phyloP scores from a whole-genome alignment of 2,329 filamentous ascomycete genomes.

The Pestalotiopsis sp. region DNA sequence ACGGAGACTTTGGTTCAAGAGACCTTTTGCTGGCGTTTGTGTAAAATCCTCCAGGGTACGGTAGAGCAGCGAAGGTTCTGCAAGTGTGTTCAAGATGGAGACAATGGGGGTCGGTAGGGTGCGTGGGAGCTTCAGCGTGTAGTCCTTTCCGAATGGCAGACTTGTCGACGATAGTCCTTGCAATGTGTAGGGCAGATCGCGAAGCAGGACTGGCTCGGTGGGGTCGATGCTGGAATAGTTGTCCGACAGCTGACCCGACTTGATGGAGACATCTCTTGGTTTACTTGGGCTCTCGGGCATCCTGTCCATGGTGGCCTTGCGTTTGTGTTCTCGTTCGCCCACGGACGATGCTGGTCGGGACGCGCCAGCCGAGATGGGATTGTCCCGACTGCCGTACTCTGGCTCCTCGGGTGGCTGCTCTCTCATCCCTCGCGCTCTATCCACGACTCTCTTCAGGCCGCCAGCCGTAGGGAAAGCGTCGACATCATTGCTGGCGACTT shows the following conservation, averaged over 20 bases:
- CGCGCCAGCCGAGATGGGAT: slow-evolving; percentile 21
- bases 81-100: slow-evolving; percentile 84
- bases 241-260: slow-evolving; percentile 59
- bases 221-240: slow-evolving; percentile 62
- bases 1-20: slow-evolving; percentile 90
- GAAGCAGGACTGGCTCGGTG: slow-evolving; percentile 67
- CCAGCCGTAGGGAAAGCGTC: slow-evolving; percentile 2
- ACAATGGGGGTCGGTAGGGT: slow-evolving; percentile 83
- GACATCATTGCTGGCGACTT: slow-evolving; percentile 1
- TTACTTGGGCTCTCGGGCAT: slow-evolving; percentile 27
- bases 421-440: slow-evolving; percentile 1
- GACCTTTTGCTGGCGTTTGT: slow-evolving; percentile 76
- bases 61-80: slow-evolving; percentile 93
- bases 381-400: slow-evolving; percentile 6
- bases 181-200: slow-evolving; percentile 88
- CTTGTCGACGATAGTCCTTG: slow-evolving; percentile 90
- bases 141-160: slow-evolving; percentile 72
- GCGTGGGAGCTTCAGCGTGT: slow-evolving; percentile 74
- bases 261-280: slow-evolving; percentile 54
- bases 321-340: slow-evolving; percentile 26
- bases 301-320: slow-evolving; percentile 25
- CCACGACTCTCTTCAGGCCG: slow-evolving; percentile 9
- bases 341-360: slow-evolving; percentile 19
- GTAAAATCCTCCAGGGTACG: slow-evolving; percentile 79
- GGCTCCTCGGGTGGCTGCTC: slow-evolving; percentile 6